Base-by-base conservation (phyloP, 2,329 filamentous ascomycete genomes). In the Talaromyces sp. region DNA sequence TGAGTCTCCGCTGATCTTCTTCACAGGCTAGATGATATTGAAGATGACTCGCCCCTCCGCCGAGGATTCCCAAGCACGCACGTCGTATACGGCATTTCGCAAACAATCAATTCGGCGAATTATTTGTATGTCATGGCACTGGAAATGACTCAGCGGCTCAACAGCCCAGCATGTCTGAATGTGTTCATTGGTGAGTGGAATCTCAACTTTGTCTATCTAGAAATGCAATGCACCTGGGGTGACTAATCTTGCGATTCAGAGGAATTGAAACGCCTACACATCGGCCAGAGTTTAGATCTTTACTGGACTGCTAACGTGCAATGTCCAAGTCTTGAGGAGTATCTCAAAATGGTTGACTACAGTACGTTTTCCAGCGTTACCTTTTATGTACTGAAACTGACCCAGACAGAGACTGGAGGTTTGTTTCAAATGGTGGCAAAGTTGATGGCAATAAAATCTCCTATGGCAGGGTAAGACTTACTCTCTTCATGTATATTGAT, bases 31-130 rank as follows among this genome's bases (percentile, higher is more conserved):
- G 54, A 58, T 10, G 54, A 58, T 58, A 58, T 58, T 8, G 54
- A 58, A 58, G 54, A 58, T 58, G n/a, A 19, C 11, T 58, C 54
- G 6, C 54, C 34, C 31, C 31, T 58, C 10, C 34, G 54, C 1
- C 54, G 54, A 22, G 54, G 54, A 17, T 27, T 22, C 10, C 54
- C 54, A 22, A 27, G n/a, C 22, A 58, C 54, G 5, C 54, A 58
- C 54, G 22, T 27, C 11, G 31, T 58, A 15, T 58, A n/a, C n/a
- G 54, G 54, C 10, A 10, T 58, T 38, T 5, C n/a, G 10, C 54
- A 58, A n/a, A 58, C 54, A 7, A 58, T 58, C 10, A 58, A 58
- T 13, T 36, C 54, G 2, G 54, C 54, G n/a, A 58, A 58, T n/a
- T 58, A 22, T 38, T 11, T 58, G 1, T 40, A 36, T 15, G 31